Base-by-base conservation (phyloP, 2,329 filamentous ascomycete species). In the Penicillium sp. region DNA sequence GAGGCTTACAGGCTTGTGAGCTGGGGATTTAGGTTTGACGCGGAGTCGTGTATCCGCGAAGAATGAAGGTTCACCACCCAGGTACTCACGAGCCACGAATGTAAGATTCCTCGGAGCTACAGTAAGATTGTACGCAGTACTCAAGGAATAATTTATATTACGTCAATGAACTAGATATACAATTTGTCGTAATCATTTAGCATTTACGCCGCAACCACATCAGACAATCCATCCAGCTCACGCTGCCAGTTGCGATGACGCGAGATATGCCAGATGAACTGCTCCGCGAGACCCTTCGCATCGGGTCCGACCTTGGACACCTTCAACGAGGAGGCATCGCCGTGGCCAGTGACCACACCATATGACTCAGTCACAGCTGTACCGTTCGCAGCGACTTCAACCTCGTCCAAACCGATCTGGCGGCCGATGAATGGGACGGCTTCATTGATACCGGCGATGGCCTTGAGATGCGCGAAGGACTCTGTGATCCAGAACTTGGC, bases 391-490 rank as follows among this genome's bases (percentile, higher is more conserved):
- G 66, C 62, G 39, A 58, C 54, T 22, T 57, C 46, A 4, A 68
- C 59, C 10, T 59, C 57, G 8, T 59, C 50, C 14, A 66, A 42
- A 4, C 51, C 56, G 16, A 66, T 63, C 36, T 65, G 63, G 14
- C 46, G 47, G 47, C 56, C 47, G 6, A 69, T 63, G 23, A 68
- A 61, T 1, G 57, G 44, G 6, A 66, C 64, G 8, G 60, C 64
- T 45, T 68, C 65, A 31, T 85, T 86, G 0, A 83, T 82, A 0
- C 82, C 87, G 1, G 81, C 86, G 36, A 93, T 85, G 1, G 85
- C 72, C 74, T 91, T 91, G 43, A 90, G 75, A 50, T 93, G 87
- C 0, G 86, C 87, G 54, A 90, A 93, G 0, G 87, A 84, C 67
- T 93, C 87, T 2, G 85, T 79, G 2, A 91, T 71, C 80, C 85